Base-by-base conservation (phyloP, 2,329 filamentous ascomycete species). In the Acephala macrosclerotiorum region DNA sequence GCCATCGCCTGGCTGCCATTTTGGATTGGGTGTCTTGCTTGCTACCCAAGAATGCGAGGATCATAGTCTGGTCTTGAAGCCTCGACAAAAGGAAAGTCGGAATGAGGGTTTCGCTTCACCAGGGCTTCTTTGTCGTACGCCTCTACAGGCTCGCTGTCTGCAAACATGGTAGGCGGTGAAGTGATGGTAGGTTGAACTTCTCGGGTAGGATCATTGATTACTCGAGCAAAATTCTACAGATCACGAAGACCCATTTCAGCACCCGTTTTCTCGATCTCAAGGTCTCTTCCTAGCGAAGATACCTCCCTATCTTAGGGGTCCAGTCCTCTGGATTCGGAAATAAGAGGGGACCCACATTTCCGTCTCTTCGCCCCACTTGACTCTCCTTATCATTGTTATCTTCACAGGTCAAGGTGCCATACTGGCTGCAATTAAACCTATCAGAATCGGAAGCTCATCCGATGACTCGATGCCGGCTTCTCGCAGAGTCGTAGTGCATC, bases 51-150 rank as follows among this genome's bases (percentile, higher is more conserved):
- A 63, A 40, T 42, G 56, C 18, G 76, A 68, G 38, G n/a, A 72
- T 88, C 81, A 79, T 85, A 93, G 65, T 84, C 80, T 0, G 89
- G 88, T 5, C 91, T 87, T 14, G 85, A 84, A 55, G 83, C 83
- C 79, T 94, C 88, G 66, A 91, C 87, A n/a, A 79, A 76, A 73
- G 91, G 89, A 82, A 94, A 94, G 80, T 93, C 88, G 5, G 85
- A 85, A 78, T 91, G 89, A 2, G 85, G 86, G 77, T 89, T 91
- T 75, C 87, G 85, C 75, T 87, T 81, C 70, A 73, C 60, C 11
- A 70, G 42, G 3, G 71, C 66, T 65, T 73, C 71, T 64, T 73
- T 73, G 59, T 72, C 70, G n/a, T 59, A 60, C 11, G 71, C 68
- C 55, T 73, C 69, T 9, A 71, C 18, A 35, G 25, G 36, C 18